A percentile compares a stretch with the other conserved stretches of the same genome.
Evolutionary conservation across 1,284 basidiomycete species (phyloP).

Genomic region (Amylostereum areolatum): DNA sequence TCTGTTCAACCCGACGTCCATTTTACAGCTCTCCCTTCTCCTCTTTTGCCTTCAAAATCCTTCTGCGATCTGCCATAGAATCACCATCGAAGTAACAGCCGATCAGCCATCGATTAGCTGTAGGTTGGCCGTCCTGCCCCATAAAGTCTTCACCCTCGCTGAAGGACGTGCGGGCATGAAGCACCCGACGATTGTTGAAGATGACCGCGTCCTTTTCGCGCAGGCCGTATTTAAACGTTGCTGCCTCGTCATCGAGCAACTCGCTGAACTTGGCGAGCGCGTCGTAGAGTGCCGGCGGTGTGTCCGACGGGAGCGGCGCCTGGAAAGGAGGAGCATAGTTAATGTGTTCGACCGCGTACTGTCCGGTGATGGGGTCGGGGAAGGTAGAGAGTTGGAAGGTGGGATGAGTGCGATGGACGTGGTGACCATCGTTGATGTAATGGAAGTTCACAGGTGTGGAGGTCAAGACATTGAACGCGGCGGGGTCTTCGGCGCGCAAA

Average conservation of each 20-base stretch:
- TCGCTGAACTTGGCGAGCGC: slow-evolving; percentile 64
- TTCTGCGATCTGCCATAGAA: slow-evolving; percentile 56
- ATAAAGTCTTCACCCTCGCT: slow-evolving; percentile 12
- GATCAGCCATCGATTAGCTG: slow-evolving; percentile 75
- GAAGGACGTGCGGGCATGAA: slow-evolving; percentile 88
- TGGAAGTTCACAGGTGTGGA: slow-evolving; percentile 75
- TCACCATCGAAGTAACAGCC: slow-evolving; percentile 86
- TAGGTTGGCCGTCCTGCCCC: slow-evolving; percentile 32
- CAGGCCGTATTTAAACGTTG: slow-evolving; percentile 65
- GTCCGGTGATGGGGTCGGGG: slow-evolving; percentile 9
- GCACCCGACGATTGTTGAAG: slow-evolving; percentile 91
- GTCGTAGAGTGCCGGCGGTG: slow-evolving; percentile 53
- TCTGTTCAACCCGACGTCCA: too few species aligned
- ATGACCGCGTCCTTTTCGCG: slow-evolving; percentile 83
- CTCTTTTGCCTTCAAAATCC: slow-evolving; percentile 31
- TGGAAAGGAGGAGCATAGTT: slow-evolving; percentile 98
- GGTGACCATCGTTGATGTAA: slow-evolving; percentile 88
- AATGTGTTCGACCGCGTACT: slow-evolving; percentile 46
- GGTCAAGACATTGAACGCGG: slow-evolving; percentile 56
- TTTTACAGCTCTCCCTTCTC: not conserved
- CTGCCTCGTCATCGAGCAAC: slow-evolving; percentile 50
- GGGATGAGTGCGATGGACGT: slow-evolving; percentile 74
- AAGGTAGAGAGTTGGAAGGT: slow-evolving; percentile 63
- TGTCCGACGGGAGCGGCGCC: slow-evolving; percentile 58
- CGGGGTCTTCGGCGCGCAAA: slow-evolving; percentile 46